Evolutionary conservation across 163 green algal genomes (phyloP), one percentile per base, ranked within the genome.

Genomic region (Scenedesmus sp.): DNA sequence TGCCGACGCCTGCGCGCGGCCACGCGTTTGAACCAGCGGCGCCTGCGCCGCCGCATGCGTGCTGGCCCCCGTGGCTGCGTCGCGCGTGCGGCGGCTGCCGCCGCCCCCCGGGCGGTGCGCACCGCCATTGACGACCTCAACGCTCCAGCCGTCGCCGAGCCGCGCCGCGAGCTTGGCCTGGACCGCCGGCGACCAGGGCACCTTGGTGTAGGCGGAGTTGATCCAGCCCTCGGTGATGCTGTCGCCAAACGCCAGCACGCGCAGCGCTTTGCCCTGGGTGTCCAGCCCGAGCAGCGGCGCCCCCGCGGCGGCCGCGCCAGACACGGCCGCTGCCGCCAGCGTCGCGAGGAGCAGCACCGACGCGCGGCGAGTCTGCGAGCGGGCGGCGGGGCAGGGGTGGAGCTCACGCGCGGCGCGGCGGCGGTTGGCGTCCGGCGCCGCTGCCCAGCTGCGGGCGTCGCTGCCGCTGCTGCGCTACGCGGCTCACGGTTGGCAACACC

Each of bases 161-260:
- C 54, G 57, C 39, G 66, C 34, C 42, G 66, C 53, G n/a, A 77
- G 69, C 54, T 67, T 39, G 4, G 66, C 36, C 53, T 77, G 54
- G 17, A 77, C 36, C 1, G 20, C 20, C 2, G 69, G 69, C 15
- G n/a, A 67, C 69, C 69, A 77, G 15, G 69, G 69, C 18, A 57
- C 34, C 54, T 80, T 80, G 6, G 11, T 72, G 22, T 36, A 62
- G 29, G 20, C 2, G 20, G 29, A 72, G 47, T 72, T 60, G 42
- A 80, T 80, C 71, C 71, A 80, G 44, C 60, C 73, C 20, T 74
- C 73, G 33, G 74, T 81, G 26, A 81, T 75, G 9, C 60, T 75
- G 50, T 81, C 74, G n/a, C 74, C 74, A 67, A 75, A 75, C 1
- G 74, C 74, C 17, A 81, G 63, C 5, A 81, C 56, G 3, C 74